These are phyloP conservation scores for Abelmoschus esculentus DNA, from an alignment of 345 rosid genomes.

Conservation along the genomic window DNA sequence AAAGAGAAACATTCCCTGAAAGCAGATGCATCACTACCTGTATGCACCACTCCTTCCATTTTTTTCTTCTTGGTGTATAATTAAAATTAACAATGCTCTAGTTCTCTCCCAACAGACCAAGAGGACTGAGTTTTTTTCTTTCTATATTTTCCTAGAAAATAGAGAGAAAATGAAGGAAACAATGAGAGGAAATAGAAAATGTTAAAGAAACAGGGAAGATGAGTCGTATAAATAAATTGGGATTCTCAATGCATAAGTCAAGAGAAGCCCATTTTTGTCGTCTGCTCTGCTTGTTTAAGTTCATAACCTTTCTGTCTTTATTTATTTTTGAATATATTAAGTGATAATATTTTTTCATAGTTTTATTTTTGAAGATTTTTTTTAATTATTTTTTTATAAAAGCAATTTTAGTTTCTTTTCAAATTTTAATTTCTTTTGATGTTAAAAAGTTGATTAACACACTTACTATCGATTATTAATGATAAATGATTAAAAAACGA, in stretches of 20 bases:
- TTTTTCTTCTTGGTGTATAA: neutral
- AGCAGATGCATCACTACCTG: conserved; percentile 41
- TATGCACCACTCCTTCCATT: conserved; percentile 45
- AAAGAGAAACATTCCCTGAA: conserved; percentile 60
- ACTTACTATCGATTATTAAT: too few species aligned
- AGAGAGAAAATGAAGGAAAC: neutral
- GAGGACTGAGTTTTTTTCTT: too few species aligned
- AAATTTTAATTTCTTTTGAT: too few species aligned
- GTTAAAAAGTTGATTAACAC: too few species aligned
- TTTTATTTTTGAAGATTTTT: too few species aligned
- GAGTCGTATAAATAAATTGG: neutral
- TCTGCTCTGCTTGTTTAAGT: neutral
- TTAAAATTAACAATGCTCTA: too few species aligned
- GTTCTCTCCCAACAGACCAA: too few species aligned
- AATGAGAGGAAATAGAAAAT: neutral
- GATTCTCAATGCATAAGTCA: neutral
- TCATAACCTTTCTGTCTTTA: neutral
- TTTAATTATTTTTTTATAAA: too few species aligned
- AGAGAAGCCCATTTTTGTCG: neutral
- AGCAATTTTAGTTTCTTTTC: too few species aligned
- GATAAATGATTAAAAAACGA: too few species aligned
- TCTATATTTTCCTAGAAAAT: neutral
- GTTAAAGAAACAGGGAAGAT: neutral
- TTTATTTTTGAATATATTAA: too few species aligned
- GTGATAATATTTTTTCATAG: too few species aligned